Conservation (phyloP, 208 protist genomes). For the Porcisia hertigi region DNA sequence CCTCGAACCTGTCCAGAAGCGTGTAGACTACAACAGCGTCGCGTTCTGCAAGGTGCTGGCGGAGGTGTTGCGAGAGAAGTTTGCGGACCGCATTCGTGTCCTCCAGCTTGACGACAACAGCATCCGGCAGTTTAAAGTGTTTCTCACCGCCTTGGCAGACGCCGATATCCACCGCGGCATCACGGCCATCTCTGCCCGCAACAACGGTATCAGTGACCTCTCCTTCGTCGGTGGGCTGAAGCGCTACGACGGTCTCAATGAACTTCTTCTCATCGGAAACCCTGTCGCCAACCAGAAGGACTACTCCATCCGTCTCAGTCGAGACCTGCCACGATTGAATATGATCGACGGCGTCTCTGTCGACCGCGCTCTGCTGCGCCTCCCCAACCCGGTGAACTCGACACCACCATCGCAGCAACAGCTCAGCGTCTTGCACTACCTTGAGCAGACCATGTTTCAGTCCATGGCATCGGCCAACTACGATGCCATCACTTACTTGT, state of each 20-base stretch:
- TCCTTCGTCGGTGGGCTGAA: slow-evolving; percentile 61
- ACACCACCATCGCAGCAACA: slow-evolving; percentile 27
- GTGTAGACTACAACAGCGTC: slow-evolving; percentile 85
- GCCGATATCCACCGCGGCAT: slow-evolving; percentile 65
- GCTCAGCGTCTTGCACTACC: slow-evolving; percentile 32
- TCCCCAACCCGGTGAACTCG: slow-evolving; percentile 75
- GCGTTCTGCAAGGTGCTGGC: slow-evolving; percentile 75
- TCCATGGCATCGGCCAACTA: slow-evolving; percentile 30
- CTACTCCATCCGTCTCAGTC: slow-evolving; percentile 48
- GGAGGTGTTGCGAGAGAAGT: slow-evolving; percentile 66
- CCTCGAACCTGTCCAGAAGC: slow-evolving; percentile 57
- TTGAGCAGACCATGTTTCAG: slow-evolving; percentile 35
- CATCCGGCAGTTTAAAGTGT: slow-evolving; percentile 57
- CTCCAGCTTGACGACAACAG: slow-evolving; percentile 71
- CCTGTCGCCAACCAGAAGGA: slow-evolving; percentile 38
- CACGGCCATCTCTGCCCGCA: slow-evolving; percentile 67
- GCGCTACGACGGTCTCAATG: slow-evolving; percentile 61
- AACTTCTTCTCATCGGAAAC: slow-evolving; percentile 76
- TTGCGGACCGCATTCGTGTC: slow-evolving; percentile 57
- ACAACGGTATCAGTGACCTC: slow-evolving; percentile 69
- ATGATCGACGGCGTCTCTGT: slow-evolving; percentile 67
- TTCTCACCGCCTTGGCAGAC: slow-evolving; percentile 66
- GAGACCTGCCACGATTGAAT: slow-evolving; percentile 49
- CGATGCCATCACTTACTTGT: slow-evolving; percentile 23
- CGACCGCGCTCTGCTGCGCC: slow-evolving; percentile 46